Evolutionary conservation across 2,329 filamentous ascomycete species (phyloP).

Genomic region (Fusarium oxysporum): DNA sequence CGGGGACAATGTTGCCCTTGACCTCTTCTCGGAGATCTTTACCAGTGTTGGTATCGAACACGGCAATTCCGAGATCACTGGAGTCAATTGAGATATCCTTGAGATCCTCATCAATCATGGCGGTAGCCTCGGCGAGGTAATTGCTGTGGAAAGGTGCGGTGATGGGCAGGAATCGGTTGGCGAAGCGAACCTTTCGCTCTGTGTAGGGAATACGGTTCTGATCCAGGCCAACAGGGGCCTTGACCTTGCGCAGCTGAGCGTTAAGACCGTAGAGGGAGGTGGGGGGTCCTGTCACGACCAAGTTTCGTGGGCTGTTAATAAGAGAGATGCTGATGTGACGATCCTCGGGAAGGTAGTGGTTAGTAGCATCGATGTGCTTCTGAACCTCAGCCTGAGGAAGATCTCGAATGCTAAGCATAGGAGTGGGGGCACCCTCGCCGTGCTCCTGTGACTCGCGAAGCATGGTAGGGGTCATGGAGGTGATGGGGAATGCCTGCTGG

Average conservation of each 20-base stretch:
- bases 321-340: conserved; percentile 95
- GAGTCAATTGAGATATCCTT: conserved; percentile 82
- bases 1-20: conserved; percentile 83
- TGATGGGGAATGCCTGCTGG: conserved; percentile 96
- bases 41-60: conserved; percentile 91
- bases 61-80: conserved; percentile 80
- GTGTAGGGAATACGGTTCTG: conserved; percentile 95
- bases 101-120: conserved; percentile 87
- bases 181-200: conserved; percentile 94
- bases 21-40: conserved; percentile 80
- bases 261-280: conserved; percentile 97
- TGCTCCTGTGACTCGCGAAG: conserved; percentile 93
- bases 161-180: conserved; percentile 96
- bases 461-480: conserved; percentile 89
- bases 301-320: conserved; percentile 95
- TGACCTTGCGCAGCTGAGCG: conserved; percentile 93
- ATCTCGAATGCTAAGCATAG: conserved; percentile 98
- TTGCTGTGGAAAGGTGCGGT: conserved; percentile 98
- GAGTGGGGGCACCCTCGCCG: conserved; percentile 94
- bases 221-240: conserved; percentile 96
- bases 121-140: conserved; percentile 85
- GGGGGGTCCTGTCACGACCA: conserved; percentile 95
- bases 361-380: conserved; percentile 96
- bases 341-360: conserved; percentile 92
- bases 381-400: conserved; percentile 89